phyloP scores from a whole-genome alignment of 2,329 filamentous ascomycete genomes.

The Colletotrichum spaethianum region DNA sequence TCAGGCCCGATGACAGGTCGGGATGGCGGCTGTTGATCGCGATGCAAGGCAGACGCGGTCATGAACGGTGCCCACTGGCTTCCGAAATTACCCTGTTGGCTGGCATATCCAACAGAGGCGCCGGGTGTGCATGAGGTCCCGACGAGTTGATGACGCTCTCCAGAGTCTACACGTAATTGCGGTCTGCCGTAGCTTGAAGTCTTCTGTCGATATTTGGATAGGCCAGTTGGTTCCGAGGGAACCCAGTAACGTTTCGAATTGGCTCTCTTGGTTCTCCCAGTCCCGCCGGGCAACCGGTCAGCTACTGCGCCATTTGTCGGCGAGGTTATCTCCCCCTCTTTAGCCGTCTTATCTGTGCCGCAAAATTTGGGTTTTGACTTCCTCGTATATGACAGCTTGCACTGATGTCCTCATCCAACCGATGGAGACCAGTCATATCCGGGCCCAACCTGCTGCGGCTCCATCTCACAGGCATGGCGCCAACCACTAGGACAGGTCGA shows the following conservation, averaged over 20 bases:
- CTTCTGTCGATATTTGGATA: not conserved
- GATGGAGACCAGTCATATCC: constrained; percentile 7
- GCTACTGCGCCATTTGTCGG: not conserved
- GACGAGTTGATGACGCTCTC: not conserved
- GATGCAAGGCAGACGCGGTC: constrained; percentile 26
- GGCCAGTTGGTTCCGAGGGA: not conserved
- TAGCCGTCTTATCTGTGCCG: not conserved
- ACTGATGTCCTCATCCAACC: not conserved
- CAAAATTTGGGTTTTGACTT: not conserved
- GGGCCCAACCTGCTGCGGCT: constrained; percentile 16
- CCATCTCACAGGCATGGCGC: constrained; percentile 5
- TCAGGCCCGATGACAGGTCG: constrained; percentile 28
- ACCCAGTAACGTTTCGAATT: not conserved
- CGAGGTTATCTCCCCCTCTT: not conserved
- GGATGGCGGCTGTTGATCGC: constrained; percentile 37
- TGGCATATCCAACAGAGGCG: constrained; percentile 20
- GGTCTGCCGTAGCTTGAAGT: not conserved
- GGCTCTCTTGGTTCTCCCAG: not conserved
- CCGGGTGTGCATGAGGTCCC: constrained; percentile 14
- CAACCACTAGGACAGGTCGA: constrained; percentile 23
- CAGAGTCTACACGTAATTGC: not conserved
- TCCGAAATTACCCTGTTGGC: constrained; percentile 40
- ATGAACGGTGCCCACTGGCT: constrained; percentile 10
- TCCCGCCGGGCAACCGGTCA: not conserved
- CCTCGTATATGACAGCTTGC: not conserved